phyloP scores from a whole-genome alignment of 495 filamentous ascomycete species.

The Annulohypoxylon stygium region DNA sequence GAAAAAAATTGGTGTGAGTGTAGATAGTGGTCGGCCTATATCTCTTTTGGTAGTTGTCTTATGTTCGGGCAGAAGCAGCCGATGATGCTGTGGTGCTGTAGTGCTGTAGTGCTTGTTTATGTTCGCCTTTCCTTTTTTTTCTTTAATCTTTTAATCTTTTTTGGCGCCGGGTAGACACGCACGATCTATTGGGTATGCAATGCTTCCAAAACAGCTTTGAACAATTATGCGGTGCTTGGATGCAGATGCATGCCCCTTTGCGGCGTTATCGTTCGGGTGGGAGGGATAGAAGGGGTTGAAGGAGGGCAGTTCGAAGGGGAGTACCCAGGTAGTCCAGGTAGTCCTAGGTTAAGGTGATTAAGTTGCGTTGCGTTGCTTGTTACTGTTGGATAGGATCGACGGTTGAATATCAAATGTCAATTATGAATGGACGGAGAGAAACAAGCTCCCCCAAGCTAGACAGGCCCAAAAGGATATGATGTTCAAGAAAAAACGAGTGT shows the following conservation, averaged over 20 bases:
- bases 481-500: slow-evolving; percentile 43
- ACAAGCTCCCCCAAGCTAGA: slow-evolving; percentile 31
- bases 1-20: slow-evolving; percentile 15
- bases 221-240: slow-evolving; percentile 52
- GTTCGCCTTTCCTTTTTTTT: slow-evolving; percentile 22
- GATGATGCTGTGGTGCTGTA: neutral
- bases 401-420: neutral
- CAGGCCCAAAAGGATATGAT: slow-evolving; percentile 23
- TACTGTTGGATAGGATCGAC: slow-evolving; percentile 41
- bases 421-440: slow-evolving; percentile 32
- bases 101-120: slow-evolving; percentile 23
- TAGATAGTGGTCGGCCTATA: slow-evolving; percentile 9
- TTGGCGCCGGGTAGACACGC: slow-evolving; percentile 46
- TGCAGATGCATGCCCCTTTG: slow-evolving; percentile 52
- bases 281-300: slow-evolving; percentile 38
- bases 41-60: slow-evolving; percentile 36
- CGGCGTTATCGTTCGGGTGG: slow-evolving; percentile 54
- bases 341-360: too few relatives aligned
- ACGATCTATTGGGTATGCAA: slow-evolving; percentile 49
- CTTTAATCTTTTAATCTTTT: slow-evolving; percentile 26
- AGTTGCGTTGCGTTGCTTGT: neutral
- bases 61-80: slow-evolving; percentile 46
- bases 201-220: slow-evolving; percentile 48
- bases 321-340: neutral
- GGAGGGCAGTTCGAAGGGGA: slow-evolving; percentile 40